Percentiles rank a stretch among this genome's conserved stretches.
Evolutionary conservation across 1,284 basidiomycete species (phyloP).

Genomic region (Ceratobasidium sp.): DNA sequence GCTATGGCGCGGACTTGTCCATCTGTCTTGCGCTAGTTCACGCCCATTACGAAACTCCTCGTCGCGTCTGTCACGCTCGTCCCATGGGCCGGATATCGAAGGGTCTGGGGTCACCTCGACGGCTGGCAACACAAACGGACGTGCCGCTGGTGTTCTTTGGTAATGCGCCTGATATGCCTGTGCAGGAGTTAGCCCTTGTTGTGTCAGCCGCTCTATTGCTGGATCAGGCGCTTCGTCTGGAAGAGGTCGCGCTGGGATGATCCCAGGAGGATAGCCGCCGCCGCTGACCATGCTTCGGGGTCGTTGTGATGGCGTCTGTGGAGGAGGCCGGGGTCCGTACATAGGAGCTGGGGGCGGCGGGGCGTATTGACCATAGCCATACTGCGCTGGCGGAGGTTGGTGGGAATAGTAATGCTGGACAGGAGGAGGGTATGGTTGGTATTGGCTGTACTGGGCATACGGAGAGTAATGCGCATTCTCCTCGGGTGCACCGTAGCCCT

Average conservation of each 20-base stretch:
- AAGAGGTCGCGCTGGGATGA: conserved; percentile 56
- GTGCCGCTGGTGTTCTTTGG: conserved; percentile 38
- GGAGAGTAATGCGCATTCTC: conserved; percentile 8
- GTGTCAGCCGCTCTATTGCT: conserved; percentile 53
- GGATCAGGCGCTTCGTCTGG: conserved; percentile 62
- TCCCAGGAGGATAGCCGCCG: conserved; percentile 52
- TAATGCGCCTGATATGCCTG: conserved; percentile 81
- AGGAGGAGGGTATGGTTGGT: conserved; percentile 44
- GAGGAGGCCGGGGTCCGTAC: conserved; percentile 38
- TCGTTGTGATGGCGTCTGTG: conserved; percentile 52
- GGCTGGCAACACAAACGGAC: conserved; percentile 28
- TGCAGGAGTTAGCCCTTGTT: conserved; percentile 68
- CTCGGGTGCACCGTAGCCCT: conserved; percentile 8
- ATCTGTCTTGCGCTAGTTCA: neutral
- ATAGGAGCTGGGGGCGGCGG: conserved; percentile 40
- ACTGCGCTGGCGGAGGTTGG: conserved; percentile 43
- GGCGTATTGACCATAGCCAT: conserved; percentile 42
- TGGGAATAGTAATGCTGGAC: conserved; percentile 41
- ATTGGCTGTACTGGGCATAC: conserved; percentile 36
- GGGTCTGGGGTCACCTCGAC: conserved; percentile 34
- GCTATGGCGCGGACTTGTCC: conserved; percentile 13
- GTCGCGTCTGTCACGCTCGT: conserved; percentile 12
- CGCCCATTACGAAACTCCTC: neutral
- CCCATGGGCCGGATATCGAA: conserved; percentile 40
- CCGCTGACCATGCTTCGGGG: conserved; percentile 61